Evolutionary conservation across 2,329 filamentous ascomycete genomes (phyloP).

Genomic region (Cordyceps farinosa): DNA sequence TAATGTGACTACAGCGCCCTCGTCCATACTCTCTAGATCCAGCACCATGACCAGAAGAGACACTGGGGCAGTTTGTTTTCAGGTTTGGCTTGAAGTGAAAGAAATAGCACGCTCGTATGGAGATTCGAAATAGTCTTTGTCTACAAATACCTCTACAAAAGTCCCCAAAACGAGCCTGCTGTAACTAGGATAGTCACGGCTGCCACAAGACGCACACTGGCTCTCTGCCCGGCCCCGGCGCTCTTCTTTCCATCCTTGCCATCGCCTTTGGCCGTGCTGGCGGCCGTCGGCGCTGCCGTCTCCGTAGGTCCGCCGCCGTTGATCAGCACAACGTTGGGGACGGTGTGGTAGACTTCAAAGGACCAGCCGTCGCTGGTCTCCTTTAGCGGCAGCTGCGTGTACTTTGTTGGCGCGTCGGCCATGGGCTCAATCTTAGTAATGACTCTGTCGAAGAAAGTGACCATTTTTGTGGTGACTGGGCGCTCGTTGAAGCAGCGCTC

Average conservation of each 20-base stretch:
- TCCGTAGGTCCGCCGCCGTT: not conserved
- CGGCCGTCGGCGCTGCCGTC: not conserved
- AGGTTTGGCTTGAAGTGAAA: too few relatives aligned
- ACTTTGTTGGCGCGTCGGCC: not conserved
- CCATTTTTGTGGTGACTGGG: not conserved
- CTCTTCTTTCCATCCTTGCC: not conserved
- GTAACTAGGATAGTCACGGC: not conserved
- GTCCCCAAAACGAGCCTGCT: too few relatives aligned
- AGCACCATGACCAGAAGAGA: too few relatives aligned
- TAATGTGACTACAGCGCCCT: too few relatives aligned
- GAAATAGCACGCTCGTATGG: too few relatives aligned
- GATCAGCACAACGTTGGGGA: not conserved
- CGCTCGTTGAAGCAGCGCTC: slow-evolving; percentile 3
- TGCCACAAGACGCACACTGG: not conserved
- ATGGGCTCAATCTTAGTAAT: slow-evolving; percentile 2
- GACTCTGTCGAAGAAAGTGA: not conserved
- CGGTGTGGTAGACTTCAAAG: not conserved
- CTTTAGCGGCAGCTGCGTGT: not conserved
- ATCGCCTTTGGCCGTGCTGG: not conserved
- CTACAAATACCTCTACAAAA: too few relatives aligned
- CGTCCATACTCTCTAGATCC: too few relatives aligned
- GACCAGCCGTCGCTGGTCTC: not conserved
- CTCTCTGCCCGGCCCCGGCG: not conserved
- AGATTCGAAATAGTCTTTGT: too few relatives aligned
- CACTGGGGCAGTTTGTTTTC: too few relatives aligned